A percentile compares a stretch with the other conserved stretches of the same genome.
phyloP scores from a whole-genome alignment of 257 asterid genomes.

The Eucommia ulmoides region DNA sequence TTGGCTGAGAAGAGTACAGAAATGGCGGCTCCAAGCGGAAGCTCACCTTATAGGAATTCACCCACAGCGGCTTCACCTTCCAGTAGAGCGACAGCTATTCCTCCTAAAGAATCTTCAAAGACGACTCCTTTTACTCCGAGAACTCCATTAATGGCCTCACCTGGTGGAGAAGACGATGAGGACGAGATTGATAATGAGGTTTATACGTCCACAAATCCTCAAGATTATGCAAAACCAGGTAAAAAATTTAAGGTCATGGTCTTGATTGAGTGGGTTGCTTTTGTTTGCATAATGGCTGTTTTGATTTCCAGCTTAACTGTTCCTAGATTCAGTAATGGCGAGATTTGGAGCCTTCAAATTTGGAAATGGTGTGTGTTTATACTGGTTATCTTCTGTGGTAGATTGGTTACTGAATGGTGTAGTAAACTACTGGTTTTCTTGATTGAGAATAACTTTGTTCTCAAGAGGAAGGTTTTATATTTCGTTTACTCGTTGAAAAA shows the following conservation, averaged over 20 bases:
- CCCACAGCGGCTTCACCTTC: no score
- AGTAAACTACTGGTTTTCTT: slow-evolving; percentile 19
- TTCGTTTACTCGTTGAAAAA: slow-evolving; percentile 41
- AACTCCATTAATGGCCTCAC: no score
- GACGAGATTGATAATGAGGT: no score
- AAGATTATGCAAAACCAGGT: slow-evolving; percentile 7
- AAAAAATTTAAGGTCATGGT: slow-evolving; percentile 13
- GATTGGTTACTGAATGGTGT: slow-evolving; percentile 50
- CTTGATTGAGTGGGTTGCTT: slow-evolving; percentile 26
- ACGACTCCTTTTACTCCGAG: no score
- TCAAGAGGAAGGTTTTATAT: slow-evolving; percentile 39
- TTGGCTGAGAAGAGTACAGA: no score
- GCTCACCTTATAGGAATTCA: no score
- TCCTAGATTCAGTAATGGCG: slow-evolving; percentile 12
- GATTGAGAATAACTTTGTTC: slow-evolving; percentile 48
- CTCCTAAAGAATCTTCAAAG: no score
- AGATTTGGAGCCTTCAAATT: slow-evolving; percentile 21
- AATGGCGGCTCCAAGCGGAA: no score
- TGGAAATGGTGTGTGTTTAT: slow-evolving; percentile 44
- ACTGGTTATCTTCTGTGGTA: slow-evolving; percentile 41
- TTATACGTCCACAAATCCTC: no score
- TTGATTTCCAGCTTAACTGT: slow-evolving; percentile 32
- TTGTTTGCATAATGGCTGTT: slow-evolving; percentile 22
- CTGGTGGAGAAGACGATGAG: no score
- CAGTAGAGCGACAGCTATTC: no score